phyloP scores from a whole-genome alignment of 208 protist species.

The Crithidia mellificae region DNA sequence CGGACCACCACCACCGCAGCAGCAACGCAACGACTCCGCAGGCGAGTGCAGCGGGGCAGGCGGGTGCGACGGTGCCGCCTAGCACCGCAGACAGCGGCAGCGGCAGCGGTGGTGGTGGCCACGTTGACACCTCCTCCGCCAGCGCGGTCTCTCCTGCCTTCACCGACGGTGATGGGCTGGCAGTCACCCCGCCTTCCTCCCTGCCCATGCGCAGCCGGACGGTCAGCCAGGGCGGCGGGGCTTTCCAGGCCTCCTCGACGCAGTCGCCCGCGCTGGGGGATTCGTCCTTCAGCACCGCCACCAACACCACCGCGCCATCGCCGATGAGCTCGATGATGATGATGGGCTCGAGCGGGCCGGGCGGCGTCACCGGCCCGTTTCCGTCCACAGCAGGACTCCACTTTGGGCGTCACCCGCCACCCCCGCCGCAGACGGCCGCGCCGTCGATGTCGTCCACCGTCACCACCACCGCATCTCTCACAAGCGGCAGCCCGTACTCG shows the following conservation, averaged over 20 bases:
- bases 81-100: too few relatives aligned
- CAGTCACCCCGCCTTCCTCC: constrained; percentile 9
- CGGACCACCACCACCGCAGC: neutral
- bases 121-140: neutral
- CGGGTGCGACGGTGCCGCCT: too few relatives aligned
- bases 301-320: constrained; percentile 13
- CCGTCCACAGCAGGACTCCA: neutral
- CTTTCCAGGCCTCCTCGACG: constrained; percentile 2
- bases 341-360: constrained; percentile 1
- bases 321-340: constrained; percentile 2
- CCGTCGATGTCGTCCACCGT: too few relatives aligned
- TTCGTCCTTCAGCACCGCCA: constrained; percentile 11
- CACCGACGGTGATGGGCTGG: constrained; percentile 9
- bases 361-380: constrained; percentile 10
- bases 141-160: constrained; percentile 6
- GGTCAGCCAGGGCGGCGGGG: constrained; percentile 9
- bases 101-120: neutral
- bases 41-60: too few relatives aligned
- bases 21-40: neutral
- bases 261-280: constrained; percentile 4
- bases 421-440: neutral
- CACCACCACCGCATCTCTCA: too few relatives aligned
- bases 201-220: constrained; percentile 25
- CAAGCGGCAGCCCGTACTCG: constrained; percentile 1
- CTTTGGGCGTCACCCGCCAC: neutral